phyloP scores from a whole-genome alignment of 805 yeast species.

The Cephaloascus albidus region DNA sequence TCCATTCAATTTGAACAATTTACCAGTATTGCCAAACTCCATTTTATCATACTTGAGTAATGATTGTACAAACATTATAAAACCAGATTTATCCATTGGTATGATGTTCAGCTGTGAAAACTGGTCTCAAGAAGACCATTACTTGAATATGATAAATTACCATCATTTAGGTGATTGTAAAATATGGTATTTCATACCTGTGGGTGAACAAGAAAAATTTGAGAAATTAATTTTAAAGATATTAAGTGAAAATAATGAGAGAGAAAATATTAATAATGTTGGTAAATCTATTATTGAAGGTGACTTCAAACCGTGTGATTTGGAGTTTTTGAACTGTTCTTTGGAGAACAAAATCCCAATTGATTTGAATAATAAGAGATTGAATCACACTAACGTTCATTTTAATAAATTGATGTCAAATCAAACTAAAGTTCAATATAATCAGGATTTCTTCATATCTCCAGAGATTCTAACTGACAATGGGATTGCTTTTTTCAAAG shows the following conservation, averaged over 20 bases:
- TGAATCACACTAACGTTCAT: conserved; percentile 2
- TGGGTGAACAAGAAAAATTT: conserved; percentile 40
- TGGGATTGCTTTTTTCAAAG: conserved; percentile 38
- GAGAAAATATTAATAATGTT: conserved; percentile 4
- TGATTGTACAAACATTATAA: conserved; percentile 31
- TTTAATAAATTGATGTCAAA: conserved; percentile 3
- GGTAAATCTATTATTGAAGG: background rate
- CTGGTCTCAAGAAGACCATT: conserved; percentile 58
- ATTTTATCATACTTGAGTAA: conserved; percentile 34
- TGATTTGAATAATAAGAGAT: conserved; percentile 11
- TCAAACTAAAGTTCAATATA: conserved; percentile 11
- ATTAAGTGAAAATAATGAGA: conserved; percentile 4
- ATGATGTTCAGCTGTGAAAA: conserved; percentile 44
- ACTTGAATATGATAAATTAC: conserved; percentile 42
- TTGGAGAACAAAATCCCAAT: conserved; percentile 22
- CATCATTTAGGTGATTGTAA: conserved; percentile 46
- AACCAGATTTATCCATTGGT: conserved; percentile 38
- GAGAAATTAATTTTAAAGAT: conserved; percentile 28
- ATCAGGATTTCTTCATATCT: conserved; percentile 37
- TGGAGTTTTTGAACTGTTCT: conserved; percentile 12
- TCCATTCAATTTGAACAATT: conserved; percentile 53
- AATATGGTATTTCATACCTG: conserved; percentile 58
- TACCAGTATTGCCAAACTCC: conserved; percentile 41
- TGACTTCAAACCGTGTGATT: conserved; percentile 1
- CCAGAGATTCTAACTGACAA: conserved; percentile 36